phyloP scores from a whole-genome alignment of 2,329 filamentous ascomycete species.

The Diplodia corticola region DNA sequence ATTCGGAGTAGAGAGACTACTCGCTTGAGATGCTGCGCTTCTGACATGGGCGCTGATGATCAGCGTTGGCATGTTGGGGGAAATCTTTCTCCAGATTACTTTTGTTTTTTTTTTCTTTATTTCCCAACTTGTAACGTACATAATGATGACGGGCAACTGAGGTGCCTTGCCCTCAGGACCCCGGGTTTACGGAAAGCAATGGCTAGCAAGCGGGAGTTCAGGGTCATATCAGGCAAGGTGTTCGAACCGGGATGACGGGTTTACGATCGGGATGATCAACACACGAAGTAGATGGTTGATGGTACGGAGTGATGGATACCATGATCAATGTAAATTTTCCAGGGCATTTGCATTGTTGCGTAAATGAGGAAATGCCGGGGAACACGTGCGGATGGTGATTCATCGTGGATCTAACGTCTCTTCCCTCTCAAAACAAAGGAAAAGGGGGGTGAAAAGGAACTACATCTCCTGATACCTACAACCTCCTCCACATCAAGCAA shows the following conservation, averaged over 20 bases:
- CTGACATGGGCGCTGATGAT: no score
- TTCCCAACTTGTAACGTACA: not conserved
- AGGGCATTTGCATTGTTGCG: not conserved
- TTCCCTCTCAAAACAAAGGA: not conserved
- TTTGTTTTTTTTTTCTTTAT: not conserved
- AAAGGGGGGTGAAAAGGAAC: not conserved
- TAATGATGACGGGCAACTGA: not conserved
- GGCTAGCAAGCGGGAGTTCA: constrained; percentile 7
- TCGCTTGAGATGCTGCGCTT: no score
- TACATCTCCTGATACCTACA: not conserved
- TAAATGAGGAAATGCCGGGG: not conserved
- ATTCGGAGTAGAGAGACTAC: constrained; percentile 29
- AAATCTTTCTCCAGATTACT: not conserved
- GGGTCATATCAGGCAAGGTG: not conserved
- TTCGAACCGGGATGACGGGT: not conserved
- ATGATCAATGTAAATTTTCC: not conserved
- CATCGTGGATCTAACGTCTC: not conserved
- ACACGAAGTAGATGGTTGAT: not conserved
- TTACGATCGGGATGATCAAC: not conserved
- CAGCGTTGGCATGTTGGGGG: not conserved
- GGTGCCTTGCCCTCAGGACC: not conserved
- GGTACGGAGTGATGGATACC: not conserved
- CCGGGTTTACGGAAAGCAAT: not conserved
- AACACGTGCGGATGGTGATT: not conserved
- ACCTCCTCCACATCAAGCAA: not conserved